Base-by-base conservation (phyloP, 768 basidiomycete genomes). In the Mrakia blollopis region DNA sequence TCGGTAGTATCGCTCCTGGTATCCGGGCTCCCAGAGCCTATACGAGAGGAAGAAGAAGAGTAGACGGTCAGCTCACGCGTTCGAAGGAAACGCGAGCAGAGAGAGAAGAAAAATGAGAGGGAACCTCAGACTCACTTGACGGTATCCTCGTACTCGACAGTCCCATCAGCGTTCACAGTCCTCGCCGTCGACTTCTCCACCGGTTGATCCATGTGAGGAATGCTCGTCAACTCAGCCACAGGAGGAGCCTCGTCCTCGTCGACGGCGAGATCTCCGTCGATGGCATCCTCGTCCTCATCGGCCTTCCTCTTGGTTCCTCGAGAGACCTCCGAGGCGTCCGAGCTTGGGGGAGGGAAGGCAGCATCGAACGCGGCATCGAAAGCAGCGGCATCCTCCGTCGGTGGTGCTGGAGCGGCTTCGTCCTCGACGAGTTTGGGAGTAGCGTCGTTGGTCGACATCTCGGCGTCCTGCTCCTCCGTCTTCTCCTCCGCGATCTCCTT, bases 1-100 rank as follows among this genome's bases (percentile, higher is more conserved):
- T 65, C 88, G 87, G 81, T 99, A 99, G 83, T 99, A 99, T 57
- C 97, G 89, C 80, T 95, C 93, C 82, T 89, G 90, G 84, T 99
- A 99, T 37, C 96, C 97, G 1, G 94, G 90, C 83, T 98, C 94
- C 90, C 93, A 99, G 30, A 98, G 85, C 82, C 96, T 98, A 80
- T 8, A 18, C 47, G 52, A 28, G 74, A 30, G 73, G 50, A 60
- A 32, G n/a, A 57, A 57, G 25, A 0, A 39, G 21, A 30, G 11
- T 6, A 41, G 44, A 44, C 14, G 37, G 35, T 47, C 21, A 47
- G 28, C n/a, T 71, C n/a, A n/a, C 35, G 37, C 3, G 28, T 41
- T 41, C 39, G 39, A 11, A 41, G 6, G 39, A 41, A 65, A n/a
- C n/a, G 18, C 0, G 28, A 47, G 21, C 28, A 13, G 8, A 57